A percentile compares a stretch with the other conserved stretches of the same genome.
Evolutionary conservation across 148 eudicot genomes (phyloP).

Genomic region (Cornus kousa): DNA sequence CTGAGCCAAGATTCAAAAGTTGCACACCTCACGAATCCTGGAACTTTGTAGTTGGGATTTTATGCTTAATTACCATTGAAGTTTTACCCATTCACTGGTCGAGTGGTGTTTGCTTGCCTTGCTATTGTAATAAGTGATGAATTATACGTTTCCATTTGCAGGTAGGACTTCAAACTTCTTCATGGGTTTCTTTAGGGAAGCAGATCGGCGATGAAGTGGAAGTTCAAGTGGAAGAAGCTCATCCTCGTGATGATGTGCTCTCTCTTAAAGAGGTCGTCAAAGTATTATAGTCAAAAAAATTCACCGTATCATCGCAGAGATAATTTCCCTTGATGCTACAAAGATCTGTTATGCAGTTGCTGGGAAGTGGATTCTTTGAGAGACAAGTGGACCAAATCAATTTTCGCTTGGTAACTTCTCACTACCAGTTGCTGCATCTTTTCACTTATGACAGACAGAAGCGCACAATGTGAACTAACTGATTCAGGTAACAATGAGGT

Average conservation of each 20-base stretch:
- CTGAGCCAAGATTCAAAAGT: neutral
- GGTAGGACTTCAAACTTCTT: constrained; percentile 93
- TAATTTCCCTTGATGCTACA: neutral
- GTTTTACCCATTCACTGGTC: neutral
- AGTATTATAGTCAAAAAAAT: neutral
- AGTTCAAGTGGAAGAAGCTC: constrained; percentile 71
- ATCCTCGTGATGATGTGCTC: constrained; percentile 78
- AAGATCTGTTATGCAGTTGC: neutral
- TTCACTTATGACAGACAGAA: neutral
- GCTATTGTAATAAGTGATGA: neutral
- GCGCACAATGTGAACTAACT: neutral
- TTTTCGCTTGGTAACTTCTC: neutral
- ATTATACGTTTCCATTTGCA: constrained; percentile 20
- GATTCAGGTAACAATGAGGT: neutral
- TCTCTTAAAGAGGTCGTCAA: constrained; percentile 56
- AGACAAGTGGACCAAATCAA: neutral
- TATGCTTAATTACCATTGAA: neutral
- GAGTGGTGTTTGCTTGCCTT: neutral
- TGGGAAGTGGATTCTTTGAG: neutral
- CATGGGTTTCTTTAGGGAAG: constrained; percentile 65
- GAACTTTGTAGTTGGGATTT: neutral
- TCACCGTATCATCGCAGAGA: neutral
- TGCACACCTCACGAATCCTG: neutral
- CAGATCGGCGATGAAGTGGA: constrained; percentile 84
- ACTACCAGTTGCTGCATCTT: neutral